Percentiles rank a stretch among this genome's conserved stretches.
Conservation (phyloP, 306 rosid species). For the Trichosanthes truncata region DNA sequence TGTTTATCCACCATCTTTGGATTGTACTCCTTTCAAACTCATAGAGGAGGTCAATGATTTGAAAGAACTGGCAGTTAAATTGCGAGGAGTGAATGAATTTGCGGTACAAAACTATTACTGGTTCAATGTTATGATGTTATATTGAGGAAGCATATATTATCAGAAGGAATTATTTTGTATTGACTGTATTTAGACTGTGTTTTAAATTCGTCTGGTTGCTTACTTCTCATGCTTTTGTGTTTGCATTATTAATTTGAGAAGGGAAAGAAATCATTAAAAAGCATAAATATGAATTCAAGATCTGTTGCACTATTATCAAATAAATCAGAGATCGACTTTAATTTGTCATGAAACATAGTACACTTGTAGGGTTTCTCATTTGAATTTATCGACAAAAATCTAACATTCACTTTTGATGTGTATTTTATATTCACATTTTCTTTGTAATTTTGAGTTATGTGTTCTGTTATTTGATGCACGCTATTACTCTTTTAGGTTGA, state of each 20-base stretch:
- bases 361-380: not conserved
- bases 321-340: not conserved
- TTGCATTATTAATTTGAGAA: not conserved
- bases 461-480: not conserved
- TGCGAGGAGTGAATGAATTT: constrained; percentile 64
- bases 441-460: not conserved
- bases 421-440: not conserved
- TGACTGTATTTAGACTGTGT: not conserved
- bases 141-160: not conserved
- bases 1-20: constrained; percentile 40
- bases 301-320: not conserved
- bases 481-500: constrained; percentile 48
- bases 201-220: not conserved
- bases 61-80: constrained; percentile 69
- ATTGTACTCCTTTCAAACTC: constrained; percentile 60
- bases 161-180: not conserved
- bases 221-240: not conserved
- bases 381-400: not conserved
- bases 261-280: not conserved
- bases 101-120: constrained; percentile 37
- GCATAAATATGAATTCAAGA: not conserved
- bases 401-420: not conserved
- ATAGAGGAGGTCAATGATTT: constrained; percentile 71
- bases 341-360: not conserved
- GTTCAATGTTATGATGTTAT: not conserved